These are phyloP conservation scores for Fusarium anthophilum DNA, from an alignment of 2,329 filamentous ascomycete genomes.

Conservation along the genomic window DNA sequence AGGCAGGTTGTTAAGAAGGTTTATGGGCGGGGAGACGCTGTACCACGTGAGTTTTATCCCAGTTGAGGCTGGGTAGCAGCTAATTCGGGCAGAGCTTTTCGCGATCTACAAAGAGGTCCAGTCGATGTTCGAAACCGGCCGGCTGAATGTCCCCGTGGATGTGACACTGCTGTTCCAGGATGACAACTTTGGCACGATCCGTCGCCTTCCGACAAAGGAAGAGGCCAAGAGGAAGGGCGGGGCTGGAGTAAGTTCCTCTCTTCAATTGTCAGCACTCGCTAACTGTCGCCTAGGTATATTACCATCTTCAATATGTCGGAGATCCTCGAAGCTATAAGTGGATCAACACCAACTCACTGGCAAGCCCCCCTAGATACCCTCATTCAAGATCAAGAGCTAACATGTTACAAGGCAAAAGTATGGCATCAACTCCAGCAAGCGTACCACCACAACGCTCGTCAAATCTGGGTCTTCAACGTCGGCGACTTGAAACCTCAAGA, in stretches of 20 bases:
- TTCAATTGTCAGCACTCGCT: fast-evolving
- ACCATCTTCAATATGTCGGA: slow-evolving; percentile 71
- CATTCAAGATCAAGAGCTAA: not conserved
- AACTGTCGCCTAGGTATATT: slow-evolving; percentile 51
- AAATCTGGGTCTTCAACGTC: slow-evolving; percentile 71
- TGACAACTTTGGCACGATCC: slow-evolving; percentile 70
- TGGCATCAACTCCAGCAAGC: slow-evolving; percentile 66
- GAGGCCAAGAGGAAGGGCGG: slow-evolving; percentile 64
- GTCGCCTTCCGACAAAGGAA: slow-evolving; percentile 62
- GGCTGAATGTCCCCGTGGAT: slow-evolving; percentile 65
- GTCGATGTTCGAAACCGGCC: slow-evolving; percentile 67
- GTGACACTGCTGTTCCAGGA: slow-evolving; percentile 71
- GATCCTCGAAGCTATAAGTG: slow-evolving; percentile 68
- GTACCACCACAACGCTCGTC: slow-evolving; percentile 56
- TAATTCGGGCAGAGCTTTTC: slow-evolving; percentile 59
- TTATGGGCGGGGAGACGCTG: slow-evolving; percentile 55
- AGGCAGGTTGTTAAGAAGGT: slow-evolving; percentile 62
- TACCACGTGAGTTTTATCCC: slow-evolving; percentile 46
- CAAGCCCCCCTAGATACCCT: too few relatives aligned
- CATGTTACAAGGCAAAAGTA: slow-evolving; percentile 40
- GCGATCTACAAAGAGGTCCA: slow-evolving; percentile 74
- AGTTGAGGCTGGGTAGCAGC: fast-evolving
- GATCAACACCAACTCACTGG: slow-evolving; percentile 67
- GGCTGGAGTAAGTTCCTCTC: slow-evolving; percentile 56
- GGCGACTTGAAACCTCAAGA: slow-evolving; percentile 69